A percentile compares a stretch with the other conserved stretches of the same genome.
These are phyloP conservation scores for Mytilinidion resinicola DNA, from an alignment of 495 filamentous ascomycete species.

Conservation along the genomic window DNA sequence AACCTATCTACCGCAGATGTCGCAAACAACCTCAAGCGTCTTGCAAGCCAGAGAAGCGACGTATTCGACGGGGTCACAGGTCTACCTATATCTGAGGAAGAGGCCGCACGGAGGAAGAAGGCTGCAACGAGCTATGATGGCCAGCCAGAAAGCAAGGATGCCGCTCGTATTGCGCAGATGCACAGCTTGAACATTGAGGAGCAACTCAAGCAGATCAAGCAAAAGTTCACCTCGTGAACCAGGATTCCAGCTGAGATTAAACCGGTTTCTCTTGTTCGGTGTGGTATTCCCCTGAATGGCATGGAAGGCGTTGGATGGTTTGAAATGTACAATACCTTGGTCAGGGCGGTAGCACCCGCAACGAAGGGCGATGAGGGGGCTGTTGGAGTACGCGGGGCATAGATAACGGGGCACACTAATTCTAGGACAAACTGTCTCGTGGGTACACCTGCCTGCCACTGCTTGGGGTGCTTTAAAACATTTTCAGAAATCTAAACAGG, in stretches of 20 bases:
- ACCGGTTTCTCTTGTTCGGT: no score
- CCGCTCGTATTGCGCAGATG: constrained; percentile 49
- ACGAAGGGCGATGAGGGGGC: no score
- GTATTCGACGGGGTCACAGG: constrained; percentile 78
- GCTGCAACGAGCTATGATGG: constrained; percentile 62
- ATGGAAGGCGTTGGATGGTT: background rate
- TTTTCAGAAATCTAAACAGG: no score
- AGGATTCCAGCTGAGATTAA: background rate
- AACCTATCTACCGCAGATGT: constrained; percentile 84
- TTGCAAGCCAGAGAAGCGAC: constrained; percentile 85
- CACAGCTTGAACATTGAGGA: constrained; percentile 63
- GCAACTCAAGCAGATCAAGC: constrained; percentile 62
- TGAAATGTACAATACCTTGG: no score
- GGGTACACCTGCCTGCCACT: no score
- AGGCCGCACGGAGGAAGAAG: constrained; percentile 69
- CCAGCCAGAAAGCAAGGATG: constrained; percentile 52
- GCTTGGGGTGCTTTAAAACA: no score
- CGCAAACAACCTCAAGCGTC: constrained; percentile 90
- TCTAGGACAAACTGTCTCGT: no score
- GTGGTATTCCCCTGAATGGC: background rate
- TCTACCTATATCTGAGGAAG: constrained; percentile 62
- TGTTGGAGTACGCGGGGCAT: no score
- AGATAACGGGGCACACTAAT: no score
- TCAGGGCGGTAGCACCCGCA: no score
- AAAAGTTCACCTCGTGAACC: constrained; percentile 44